A percentile compares a stretch with the other conserved stretches of the same genome.
Evolutionary conservation across 2,329 filamentous ascomycete species (phyloP).

Genomic region (Lasiodiplodia sp.): DNA sequence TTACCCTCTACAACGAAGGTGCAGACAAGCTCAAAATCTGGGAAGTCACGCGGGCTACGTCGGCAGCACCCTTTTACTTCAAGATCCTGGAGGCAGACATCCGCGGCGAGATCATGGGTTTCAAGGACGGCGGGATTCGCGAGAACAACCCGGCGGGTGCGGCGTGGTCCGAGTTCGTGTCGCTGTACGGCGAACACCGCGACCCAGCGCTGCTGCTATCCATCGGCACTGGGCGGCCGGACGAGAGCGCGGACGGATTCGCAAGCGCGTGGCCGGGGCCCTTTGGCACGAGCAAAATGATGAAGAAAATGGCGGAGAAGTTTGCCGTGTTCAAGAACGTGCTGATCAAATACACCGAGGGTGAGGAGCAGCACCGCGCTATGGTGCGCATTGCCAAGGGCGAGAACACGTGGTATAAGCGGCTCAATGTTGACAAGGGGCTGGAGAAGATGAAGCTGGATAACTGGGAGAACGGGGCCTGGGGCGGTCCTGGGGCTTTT

Average conservation of each 20-base stretch:
- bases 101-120: conserved; percentile 47
- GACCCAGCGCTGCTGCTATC: conserved; percentile 55
- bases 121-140: conserved; percentile 60
- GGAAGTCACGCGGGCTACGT: conserved; percentile 60
- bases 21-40: conserved; percentile 57
- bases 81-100: conserved; percentile 56
- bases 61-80: conserved; percentile 61
- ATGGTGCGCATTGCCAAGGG: conserved; percentile 56
- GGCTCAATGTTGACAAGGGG: conserved; percentile 55
- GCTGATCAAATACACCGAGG: conserved; percentile 60
- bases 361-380: conserved; percentile 55
- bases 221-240: conserved; percentile 56
- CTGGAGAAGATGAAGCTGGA: conserved; percentile 56
- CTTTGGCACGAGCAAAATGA: conserved; percentile 48
- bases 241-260: conserved; percentile 55
- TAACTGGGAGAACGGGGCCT: conserved; percentile 54
- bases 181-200: conserved; percentile 52
- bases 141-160: conserved; percentile 60
- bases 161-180: conserved; percentile 56
- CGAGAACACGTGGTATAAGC: conserved; percentile 60
- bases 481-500: conserved; percentile 41
- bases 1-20: conserved; percentile 57
- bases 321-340: conserved; percentile 58
- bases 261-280: conserved; percentile 55
- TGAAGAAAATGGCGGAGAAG: conserved; percentile 57